phyloP scores from a whole-genome alignment of 805 yeast species.

The Brettanomyces bruxellensis region DNA sequence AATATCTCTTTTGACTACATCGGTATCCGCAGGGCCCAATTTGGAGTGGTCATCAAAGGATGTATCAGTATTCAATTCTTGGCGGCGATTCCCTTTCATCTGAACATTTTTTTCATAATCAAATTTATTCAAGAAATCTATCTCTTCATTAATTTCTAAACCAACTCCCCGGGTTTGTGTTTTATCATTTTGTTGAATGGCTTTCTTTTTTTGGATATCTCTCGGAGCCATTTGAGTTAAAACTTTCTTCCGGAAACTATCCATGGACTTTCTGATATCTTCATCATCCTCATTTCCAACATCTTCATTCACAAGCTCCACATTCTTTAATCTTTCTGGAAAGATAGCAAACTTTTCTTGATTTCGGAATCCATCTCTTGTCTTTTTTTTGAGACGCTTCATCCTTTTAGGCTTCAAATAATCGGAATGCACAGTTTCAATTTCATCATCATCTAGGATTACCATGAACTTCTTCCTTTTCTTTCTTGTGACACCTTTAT shows the following conservation, averaged over 20 bases:
- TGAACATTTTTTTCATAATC: constrained; percentile 14
- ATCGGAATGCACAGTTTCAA: constrained; percentile 9
- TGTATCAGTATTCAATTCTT: too few relatives aligned
- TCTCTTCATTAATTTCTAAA: constrained; percentile 25
- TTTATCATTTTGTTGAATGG: background rate
- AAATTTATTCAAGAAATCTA: constrained; percentile 25
- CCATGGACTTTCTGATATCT: constrained; percentile 20
- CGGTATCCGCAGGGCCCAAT: too few relatives aligned
- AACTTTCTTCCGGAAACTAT: constrained; percentile 16
- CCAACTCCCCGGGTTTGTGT: constrained; percentile 5
- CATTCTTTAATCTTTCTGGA: constrained; percentile 15
- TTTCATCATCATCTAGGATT: constrained; percentile 10
- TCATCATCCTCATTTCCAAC: constrained; percentile 15
- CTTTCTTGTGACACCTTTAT: background rate
- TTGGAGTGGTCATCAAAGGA: background rate
- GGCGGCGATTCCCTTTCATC: too few relatives aligned
- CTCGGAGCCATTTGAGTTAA: background rate
- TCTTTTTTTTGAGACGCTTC: constrained; percentile 10
- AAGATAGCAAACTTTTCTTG: constrained; percentile 5
- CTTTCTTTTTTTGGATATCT: background rate
- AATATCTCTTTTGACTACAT: background rate
- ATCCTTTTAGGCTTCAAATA: constrained; percentile 15
- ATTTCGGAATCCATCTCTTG: constrained; percentile 6
- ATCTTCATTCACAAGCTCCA: constrained; percentile 21
- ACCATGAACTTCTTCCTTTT: constrained; percentile 9